Percentiles rank a stretch among this genome's conserved stretches.
Conservation (phyloP, 2,329 filamentous ascomycete genomes). For the Claviceps quebecensis region DNA sequence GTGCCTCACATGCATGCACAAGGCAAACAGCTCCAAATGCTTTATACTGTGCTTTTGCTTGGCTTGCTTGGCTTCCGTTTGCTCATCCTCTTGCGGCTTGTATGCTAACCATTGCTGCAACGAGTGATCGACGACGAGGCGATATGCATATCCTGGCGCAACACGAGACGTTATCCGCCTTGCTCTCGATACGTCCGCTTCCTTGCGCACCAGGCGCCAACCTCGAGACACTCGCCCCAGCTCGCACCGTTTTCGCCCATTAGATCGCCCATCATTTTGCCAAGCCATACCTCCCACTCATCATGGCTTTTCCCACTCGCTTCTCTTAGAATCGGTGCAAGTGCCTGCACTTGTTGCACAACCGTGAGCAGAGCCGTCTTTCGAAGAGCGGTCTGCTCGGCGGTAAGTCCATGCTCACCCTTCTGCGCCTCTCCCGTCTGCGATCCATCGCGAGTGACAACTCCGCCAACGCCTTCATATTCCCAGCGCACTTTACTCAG, state of each 20-base stretch:
- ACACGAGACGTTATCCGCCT: neutral
- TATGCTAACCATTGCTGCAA: neutral
- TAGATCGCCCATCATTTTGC: conserved; percentile 73
- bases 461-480: conserved; percentile 54
- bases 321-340: conserved; percentile 72
- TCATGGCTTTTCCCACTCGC: conserved; percentile 76
- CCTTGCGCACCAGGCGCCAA: conserved; percentile 79
- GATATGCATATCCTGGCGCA: neutral
- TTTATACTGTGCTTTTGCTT: neutral
- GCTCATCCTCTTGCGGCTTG: neutral
- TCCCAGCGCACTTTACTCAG: conserved; percentile 80
- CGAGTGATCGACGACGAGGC: neutral
- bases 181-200: conserved; percentile 33
- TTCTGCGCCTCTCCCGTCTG: conserved; percentile 40
- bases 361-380: conserved; percentile 70
- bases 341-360: conserved; percentile 68
- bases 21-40: neutral
- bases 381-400: conserved; percentile 59
- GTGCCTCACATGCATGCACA: conserved; percentile 3
- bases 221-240: conserved; percentile 74
- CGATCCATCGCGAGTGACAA: conserved; percentile 45
- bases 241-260: conserved; percentile 64
- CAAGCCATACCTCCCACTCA: conserved; percentile 85
- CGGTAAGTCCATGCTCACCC: conserved; percentile 36
- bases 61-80: neutral